These are phyloP conservation scores for Lojkania enalia DNA, from an alignment of 2,329 filamentous ascomycete genomes.

Conservation along the genomic window DNA sequence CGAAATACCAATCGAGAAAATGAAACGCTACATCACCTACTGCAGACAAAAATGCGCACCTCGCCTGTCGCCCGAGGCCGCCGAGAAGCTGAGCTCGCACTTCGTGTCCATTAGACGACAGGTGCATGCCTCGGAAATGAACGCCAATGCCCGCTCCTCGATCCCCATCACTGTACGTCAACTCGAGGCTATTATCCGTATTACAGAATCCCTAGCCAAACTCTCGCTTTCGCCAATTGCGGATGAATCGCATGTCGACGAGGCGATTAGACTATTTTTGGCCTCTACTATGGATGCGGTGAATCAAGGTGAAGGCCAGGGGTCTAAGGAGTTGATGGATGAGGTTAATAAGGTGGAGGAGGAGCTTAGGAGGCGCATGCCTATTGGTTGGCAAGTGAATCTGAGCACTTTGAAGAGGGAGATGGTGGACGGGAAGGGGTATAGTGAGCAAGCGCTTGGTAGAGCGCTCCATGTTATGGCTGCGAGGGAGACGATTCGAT, in stretches of 20 bases:
- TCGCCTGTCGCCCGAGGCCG: conserved; percentile 83
- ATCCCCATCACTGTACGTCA: conserved; percentile 98
- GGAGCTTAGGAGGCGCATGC: conserved; percentile 82
- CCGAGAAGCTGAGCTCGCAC: conserved; percentile 94
- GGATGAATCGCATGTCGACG: conserved; percentile 89
- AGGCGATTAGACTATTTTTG: conserved; percentile 94
- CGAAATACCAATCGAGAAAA: conserved; percentile 92
- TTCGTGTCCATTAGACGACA: conserved; percentile 96
- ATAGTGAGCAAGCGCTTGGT: conserved; percentile 83
- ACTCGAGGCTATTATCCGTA: conserved; percentile 94
- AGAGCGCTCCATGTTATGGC: conserved; percentile 84
- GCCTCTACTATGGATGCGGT: conserved; percentile 98
- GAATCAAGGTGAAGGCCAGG: conserved; percentile 77
- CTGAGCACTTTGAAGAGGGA: conserved; percentile 83
- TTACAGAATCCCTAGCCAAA: conserved; percentile 94
- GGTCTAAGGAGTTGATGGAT: conserved; percentile 86
- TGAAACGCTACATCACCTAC: conserved; percentile 96
- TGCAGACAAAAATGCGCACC: conserved; percentile 95
- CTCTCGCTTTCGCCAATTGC: conserved; percentile 83
- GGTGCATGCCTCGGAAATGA: conserved; percentile 86
- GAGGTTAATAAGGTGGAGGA: conserved; percentile 86
- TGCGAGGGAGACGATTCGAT: conserved; percentile 82
- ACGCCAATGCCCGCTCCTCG: conserved; percentile 85
- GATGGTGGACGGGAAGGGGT: conserved; percentile 89
- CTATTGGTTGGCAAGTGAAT: conserved; percentile 94